Evolutionary conservation across 768 basidiomycete genomes (phyloP).

Genomic region (Mycena olivaceomarginata): DNA sequence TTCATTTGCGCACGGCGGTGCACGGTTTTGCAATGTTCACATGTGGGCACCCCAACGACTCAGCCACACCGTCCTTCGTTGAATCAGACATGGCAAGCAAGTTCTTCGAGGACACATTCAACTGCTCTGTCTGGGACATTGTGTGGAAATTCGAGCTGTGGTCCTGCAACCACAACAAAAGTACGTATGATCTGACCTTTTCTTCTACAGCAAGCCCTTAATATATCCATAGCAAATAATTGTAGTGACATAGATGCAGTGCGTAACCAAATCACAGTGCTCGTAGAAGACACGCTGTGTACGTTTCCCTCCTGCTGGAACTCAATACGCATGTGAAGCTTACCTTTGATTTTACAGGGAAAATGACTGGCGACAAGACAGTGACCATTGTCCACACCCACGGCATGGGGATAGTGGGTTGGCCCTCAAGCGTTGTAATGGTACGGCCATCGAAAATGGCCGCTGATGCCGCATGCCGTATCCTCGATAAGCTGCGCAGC

Average conservation of each 20-base stretch:
- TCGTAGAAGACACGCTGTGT: neutral
- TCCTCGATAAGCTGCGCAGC: no score
- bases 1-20: no score
- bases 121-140: neutral
- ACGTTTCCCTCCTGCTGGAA: neutral
- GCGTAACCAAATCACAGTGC: neutral
- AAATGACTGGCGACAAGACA: neutral
- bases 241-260: neutral
- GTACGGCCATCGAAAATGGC: no score
- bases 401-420: no score
- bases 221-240: no score
- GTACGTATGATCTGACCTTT: neutral
- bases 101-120: neutral
- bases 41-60: neutral
- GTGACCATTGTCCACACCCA: neutral
- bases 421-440: no score
- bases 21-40: no score
- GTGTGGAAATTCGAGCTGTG: conserved; percentile 4
- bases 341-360: neutral
- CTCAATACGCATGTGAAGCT: neutral
- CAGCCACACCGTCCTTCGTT: neutral
- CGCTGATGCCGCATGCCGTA: no score
- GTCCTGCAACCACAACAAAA: neutral
- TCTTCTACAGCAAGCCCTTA: no score
- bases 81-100: neutral